Evolutionary conservation across 768 basidiomycete species (phyloP).

Genomic region (Dioszegia crocea): DNA sequence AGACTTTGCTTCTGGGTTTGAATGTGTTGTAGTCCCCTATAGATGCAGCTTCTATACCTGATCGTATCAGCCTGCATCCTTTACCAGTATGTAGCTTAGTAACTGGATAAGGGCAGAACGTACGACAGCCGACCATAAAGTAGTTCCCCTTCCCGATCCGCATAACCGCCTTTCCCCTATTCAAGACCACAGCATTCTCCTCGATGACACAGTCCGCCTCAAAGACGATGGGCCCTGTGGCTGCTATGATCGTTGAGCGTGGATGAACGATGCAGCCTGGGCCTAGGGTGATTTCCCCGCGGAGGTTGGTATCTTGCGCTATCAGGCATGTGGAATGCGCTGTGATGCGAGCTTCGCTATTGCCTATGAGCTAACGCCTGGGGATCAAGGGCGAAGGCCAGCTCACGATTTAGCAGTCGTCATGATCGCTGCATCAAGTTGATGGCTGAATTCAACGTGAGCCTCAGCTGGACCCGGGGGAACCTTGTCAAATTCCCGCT

Average conservation of each 20-base stretch:
- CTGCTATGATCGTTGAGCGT: conserved; percentile 86
- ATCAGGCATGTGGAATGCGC: conserved; percentile 88
- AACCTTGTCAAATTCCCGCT: background rate
- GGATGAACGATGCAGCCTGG: conserved; percentile 86
- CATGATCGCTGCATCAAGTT: background rate
- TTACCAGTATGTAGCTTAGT: too few species aligned
- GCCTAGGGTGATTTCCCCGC: conserved; percentile 82
- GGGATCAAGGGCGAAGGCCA: background rate
- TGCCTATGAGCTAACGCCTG: background rate
- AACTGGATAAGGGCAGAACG: too few species aligned
- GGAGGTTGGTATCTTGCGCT: conserved; percentile 88
- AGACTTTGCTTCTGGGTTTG: conserved; percentile 74
- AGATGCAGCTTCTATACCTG: conserved; percentile 80
- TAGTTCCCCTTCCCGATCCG: conserved; percentile 88
- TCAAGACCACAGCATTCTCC: conserved; percentile 83
- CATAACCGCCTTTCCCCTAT: conserved; percentile 81
- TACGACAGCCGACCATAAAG: conserved; percentile 90
- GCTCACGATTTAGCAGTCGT: background rate
- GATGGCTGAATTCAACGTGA: too few species aligned
- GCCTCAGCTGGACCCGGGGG: background rate
- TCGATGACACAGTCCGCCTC: conserved; percentile 86
- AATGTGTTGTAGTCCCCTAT: conserved; percentile 84
- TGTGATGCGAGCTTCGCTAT: conserved; percentile 70
- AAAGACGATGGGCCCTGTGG: conserved; percentile 84
- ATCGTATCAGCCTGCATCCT: conserved; percentile 5